phyloP scores from a whole-genome alignment of 2,329 filamentous ascomycete species.

The Fusarium metavorans region DNA sequence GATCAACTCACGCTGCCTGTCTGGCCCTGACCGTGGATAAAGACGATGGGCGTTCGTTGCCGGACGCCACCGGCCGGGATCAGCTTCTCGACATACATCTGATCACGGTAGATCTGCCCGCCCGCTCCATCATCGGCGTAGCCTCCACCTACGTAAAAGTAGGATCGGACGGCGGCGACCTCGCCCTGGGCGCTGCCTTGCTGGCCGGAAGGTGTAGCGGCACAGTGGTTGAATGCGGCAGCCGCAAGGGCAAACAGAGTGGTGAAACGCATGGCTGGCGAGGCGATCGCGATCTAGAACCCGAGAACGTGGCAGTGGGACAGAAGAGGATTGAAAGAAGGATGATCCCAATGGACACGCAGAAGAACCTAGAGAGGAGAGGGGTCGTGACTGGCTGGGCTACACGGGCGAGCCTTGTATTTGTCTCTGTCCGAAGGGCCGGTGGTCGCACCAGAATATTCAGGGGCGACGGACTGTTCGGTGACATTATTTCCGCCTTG shows the following conservation, averaged over 20 bases:
- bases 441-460: not conserved
- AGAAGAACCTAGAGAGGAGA: not conserved
- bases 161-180: conserved; percentile 30
- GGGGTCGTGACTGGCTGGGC: not conserved
- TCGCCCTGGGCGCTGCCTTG: conserved; percentile 6
- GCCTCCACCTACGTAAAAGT: conserved; percentile 33
- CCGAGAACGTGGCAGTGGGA: not conserved
- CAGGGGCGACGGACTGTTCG: not conserved
- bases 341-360: not conserved
- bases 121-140: conserved; percentile 37
- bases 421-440: not conserved
- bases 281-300: not conserved
- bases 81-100: conserved; percentile 44
- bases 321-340: not conserved
- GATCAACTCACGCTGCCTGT: conserved; percentile 34
- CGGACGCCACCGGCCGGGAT: conserved; percentile 16
- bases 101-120: conserved; percentile 37
- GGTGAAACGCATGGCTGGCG: conserved; percentile 1
- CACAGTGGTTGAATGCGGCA: not conserved
- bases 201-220: not conserved
- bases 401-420: not conserved
- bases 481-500: not conserved
- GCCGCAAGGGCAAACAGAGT: not conserved
- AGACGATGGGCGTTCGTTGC: conserved; percentile 33
- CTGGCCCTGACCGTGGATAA: conserved; percentile 41